phyloP scores from a whole-genome alignment of 768 basidiomycete species.

The Cytidiella melzeri region DNA sequence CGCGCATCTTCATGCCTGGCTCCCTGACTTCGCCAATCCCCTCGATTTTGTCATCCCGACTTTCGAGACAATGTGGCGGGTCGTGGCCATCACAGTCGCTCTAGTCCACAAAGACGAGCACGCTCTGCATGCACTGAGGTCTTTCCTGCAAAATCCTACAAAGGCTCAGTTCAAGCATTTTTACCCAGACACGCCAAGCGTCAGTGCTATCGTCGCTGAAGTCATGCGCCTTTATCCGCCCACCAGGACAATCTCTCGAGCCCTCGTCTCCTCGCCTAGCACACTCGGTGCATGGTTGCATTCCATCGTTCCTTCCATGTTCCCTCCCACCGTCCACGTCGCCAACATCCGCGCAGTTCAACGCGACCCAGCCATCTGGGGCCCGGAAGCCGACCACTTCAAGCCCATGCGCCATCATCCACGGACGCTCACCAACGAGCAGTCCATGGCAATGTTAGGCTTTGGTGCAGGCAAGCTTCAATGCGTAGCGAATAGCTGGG shows the following conservation, averaged over 20 bases:
- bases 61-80: constrained; percentile 60
- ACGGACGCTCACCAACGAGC: constrained; percentile 13
- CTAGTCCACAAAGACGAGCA: constrained; percentile 29
- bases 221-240: constrained; percentile 47
- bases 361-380: constrained; percentile 31
- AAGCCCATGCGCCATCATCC: constrained; percentile 38
- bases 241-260: constrained; percentile 38
- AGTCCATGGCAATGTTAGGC: constrained; percentile 26
- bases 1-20: constrained; percentile 31
- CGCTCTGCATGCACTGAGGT: constrained; percentile 26
- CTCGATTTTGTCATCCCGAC: constrained; percentile 50
- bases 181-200: constrained; percentile 22
- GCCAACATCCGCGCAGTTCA: constrained; percentile 21
- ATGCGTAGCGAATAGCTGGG: constrained; percentile 46
- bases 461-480: constrained; percentile 45
- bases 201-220: constrained; percentile 36
- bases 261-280: constrained; percentile 4
- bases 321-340: constrained; percentile 9
- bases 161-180: constrained; percentile 24
- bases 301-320: neutral
- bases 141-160: constrained; percentile 30
- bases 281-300: constrained; percentile 1
- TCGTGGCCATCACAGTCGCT: constrained; percentile 41
- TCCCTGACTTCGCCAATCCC: constrained; percentile 36
- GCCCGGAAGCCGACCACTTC: constrained; percentile 31